Percentiles rank a stretch among this genome's conserved stretches.
Evolutionary conservation across 2,329 filamentous ascomycete species (phyloP).

Genomic region (Leptographium flavum): DNA sequence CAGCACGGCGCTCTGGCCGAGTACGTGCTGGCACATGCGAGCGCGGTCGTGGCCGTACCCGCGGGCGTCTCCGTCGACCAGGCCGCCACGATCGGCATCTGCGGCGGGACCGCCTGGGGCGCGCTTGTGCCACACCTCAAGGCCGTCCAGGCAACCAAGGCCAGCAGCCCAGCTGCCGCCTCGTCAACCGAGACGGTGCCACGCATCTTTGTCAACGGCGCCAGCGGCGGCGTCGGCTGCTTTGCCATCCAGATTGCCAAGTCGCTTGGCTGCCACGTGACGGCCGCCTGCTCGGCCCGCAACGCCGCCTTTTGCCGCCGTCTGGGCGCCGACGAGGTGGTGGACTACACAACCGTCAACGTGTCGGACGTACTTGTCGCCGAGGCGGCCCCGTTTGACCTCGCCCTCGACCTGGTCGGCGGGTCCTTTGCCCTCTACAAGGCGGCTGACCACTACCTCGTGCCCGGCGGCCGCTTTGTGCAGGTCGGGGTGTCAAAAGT

Average conservation of each 20-base stretch:
- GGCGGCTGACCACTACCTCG: conserved; percentile 10
- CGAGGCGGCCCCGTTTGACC: conserved; percentile 10
- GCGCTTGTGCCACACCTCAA: conserved; percentile 10
- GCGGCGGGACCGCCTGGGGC: conserved; percentile 14
- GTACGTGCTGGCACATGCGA: conserved; percentile 6
- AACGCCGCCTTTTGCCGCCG: conserved; percentile 19
- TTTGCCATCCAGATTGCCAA: conserved; percentile 24
- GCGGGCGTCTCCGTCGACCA: conserved; percentile 9
- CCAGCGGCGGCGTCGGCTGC: conserved; percentile 22
- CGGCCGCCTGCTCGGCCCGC: conserved; percentile 18
- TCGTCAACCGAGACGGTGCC: too few species aligned
- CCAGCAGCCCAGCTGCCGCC: too few species aligned
- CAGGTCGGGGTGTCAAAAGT: conserved; percentile 10
- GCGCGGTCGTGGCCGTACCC: conserved; percentile 7
- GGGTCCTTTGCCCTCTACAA: conserved; percentile 12
- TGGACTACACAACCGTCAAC: conserved; percentile 19
- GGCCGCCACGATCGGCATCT: conserved; percentile 13
- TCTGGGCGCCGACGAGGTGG: conserved; percentile 22
- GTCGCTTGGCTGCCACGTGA: conserved; percentile 19
- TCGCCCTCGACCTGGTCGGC: conserved; percentile 16
- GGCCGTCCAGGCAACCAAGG: neutral
- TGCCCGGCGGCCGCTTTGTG: conserved; percentile 10
- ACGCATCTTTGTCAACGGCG: conserved; percentile 21
- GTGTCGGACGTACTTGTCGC: conserved; percentile 8
- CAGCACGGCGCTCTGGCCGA: conserved; percentile 12